Conservation (phyloP, 257 asterid species). For the Plantago ovata region DNA sequence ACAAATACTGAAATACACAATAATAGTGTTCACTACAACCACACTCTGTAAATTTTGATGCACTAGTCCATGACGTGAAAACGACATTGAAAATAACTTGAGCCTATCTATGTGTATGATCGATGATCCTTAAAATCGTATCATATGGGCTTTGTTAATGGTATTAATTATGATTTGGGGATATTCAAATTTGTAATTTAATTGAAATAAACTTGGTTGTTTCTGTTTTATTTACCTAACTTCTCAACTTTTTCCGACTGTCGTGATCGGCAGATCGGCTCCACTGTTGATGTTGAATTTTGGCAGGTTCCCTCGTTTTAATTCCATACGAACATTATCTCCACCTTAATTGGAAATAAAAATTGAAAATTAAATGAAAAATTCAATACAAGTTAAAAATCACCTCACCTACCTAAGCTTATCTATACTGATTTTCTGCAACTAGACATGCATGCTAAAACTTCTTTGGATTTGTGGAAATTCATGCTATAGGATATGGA, state of each 20-base stretch:
- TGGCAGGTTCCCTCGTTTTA: slow-evolving; percentile 30
- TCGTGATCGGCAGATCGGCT: slow-evolving; percentile 34
- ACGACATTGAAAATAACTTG: slow-evolving; percentile 21
- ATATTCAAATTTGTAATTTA: slow-evolving; percentile 46
- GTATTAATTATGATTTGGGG: background rate
- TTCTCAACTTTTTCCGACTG: slow-evolving; percentile 31
- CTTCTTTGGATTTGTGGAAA: no score
- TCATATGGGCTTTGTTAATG: no score
- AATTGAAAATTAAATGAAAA: background rate
- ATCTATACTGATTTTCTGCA: slow-evolving; percentile 11
- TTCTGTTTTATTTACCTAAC: slow-evolving; percentile 52
- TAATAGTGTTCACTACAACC: no score
- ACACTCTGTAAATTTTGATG: background rate
- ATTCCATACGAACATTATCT: slow-evolving; percentile 35
- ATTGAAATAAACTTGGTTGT: no score
- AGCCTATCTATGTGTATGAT: slow-evolving; percentile 21
- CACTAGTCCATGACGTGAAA: slow-evolving; percentile 26
- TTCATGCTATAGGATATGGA: no score
- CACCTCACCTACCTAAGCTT: slow-evolving; percentile 13
- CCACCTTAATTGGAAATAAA: slow-evolving; percentile 5
- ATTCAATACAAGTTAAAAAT: background rate
- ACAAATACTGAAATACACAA: no score
- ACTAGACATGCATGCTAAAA: no score
- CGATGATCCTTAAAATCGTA: no score
- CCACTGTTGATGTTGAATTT: slow-evolving; percentile 45